Conservation (phyloP, 139 green algal species). For the Chlorella sp. region DNA sequence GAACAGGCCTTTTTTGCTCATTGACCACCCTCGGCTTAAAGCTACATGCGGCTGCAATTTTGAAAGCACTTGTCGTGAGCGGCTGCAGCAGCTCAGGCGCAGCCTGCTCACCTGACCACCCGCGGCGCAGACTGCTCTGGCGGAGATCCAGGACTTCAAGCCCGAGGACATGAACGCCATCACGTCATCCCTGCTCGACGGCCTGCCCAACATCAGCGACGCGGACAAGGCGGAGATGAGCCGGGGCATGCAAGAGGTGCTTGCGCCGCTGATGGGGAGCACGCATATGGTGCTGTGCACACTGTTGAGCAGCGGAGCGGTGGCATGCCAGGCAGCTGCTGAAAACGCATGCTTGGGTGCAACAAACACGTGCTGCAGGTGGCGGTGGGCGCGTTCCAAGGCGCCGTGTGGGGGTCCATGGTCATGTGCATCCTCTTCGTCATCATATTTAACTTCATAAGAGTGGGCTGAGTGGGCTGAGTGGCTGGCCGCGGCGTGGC, state of each 20-base stretch:
- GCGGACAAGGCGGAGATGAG: conserved; percentile 27
- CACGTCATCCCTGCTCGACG: conserved; percentile 19
- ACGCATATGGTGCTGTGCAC: not conserved
- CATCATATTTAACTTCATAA: conserved; percentile 26
- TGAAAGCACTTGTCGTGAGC: too few species aligned
- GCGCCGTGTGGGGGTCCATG: conserved; percentile 31
- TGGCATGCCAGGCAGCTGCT: not conserved
- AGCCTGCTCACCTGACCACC: too few species aligned
- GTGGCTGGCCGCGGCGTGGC: too few species aligned
- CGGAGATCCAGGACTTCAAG: not conserved
- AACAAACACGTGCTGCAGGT: conserved; percentile 1
- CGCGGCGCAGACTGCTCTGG: not conserved
- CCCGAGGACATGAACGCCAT: conserved; percentile 12
- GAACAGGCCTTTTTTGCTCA: too few species aligned
- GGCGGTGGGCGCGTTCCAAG: conserved; percentile 22
- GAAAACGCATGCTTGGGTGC: not conserved
- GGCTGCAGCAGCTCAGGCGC: too few species aligned
- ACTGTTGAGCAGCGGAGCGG: not conserved
- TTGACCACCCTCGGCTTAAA: too few species aligned
- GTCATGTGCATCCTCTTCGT: not conserved
- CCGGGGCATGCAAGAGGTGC: conserved; percentile 17
- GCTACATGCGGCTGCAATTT: too few species aligned
- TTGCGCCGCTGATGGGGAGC: not conserved
- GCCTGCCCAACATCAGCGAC: conserved; percentile 26
- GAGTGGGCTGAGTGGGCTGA: not conserved